These are phyloP conservation scores for Colletotrichum incanum DNA, from an alignment of 2,329 filamentous ascomycete genomes.

Conservation along the genomic window DNA sequence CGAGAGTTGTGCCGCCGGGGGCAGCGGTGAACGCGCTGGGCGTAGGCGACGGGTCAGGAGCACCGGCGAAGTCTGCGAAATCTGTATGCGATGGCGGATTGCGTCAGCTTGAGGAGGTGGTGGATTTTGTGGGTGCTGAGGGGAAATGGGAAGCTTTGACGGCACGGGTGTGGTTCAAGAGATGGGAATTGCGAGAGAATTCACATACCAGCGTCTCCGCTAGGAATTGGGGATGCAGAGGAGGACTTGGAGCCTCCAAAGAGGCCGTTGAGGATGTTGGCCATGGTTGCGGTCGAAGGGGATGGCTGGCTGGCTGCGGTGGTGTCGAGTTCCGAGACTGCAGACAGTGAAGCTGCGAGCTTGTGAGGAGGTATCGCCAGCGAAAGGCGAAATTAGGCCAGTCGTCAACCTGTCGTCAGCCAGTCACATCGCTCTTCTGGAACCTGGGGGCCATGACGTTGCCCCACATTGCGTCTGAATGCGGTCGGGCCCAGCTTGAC, in stretches of 20 bases:
- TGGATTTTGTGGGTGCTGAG: constrained; percentile 40
- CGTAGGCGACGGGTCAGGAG: constrained; percentile 76
- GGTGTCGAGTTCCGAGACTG: constrained; percentile 41
- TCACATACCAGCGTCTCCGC: constrained; percentile 75
- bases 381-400: constrained; percentile 40
- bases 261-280: constrained; percentile 76
- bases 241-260: constrained; percentile 78
- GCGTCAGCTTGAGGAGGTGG: constrained; percentile 47
- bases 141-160: constrained; percentile 36
- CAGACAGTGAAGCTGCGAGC: constrained; percentile 42
- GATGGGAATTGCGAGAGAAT: constrained; percentile 32
- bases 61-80: constrained; percentile 93
- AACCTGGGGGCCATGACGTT: constrained; percentile 35
- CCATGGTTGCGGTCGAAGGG: constrained; percentile 60
- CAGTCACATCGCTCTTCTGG: constrained; percentile 40
- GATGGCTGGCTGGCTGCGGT: constrained; percentile 43
- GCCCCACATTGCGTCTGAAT: constrained; percentile 30
- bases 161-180: not conserved
- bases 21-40: constrained; percentile 57
- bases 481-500: constrained; percentile 33
- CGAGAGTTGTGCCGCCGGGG: constrained; percentile 62
- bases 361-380: constrained; percentile 39
- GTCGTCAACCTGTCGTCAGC: constrained; percentile 39
- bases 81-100: constrained; percentile 66
- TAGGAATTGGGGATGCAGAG: constrained; percentile 61